These are phyloP conservation scores for Pseudognaphalium luteoalbum DNA, from an alignment of 129 eudicot genomes.

Conservation along the genomic window DNA sequence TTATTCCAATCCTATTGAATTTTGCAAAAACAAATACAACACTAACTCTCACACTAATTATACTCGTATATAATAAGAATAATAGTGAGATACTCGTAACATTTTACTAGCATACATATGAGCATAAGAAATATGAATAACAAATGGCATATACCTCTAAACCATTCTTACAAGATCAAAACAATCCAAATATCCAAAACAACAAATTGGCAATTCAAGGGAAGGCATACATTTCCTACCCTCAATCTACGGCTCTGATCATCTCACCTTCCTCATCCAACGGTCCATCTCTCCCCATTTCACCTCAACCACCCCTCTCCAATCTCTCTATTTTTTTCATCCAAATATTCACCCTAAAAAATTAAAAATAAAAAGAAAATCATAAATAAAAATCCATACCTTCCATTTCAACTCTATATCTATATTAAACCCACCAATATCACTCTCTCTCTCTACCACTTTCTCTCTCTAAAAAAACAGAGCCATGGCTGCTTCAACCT, in stretches of 20 bases:
- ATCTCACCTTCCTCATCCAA: conserved; percentile 22
- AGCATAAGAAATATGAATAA: neutral
- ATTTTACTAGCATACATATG: neutral
- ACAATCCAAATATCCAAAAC: conserved; percentile 27
- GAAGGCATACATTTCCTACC: conserved; percentile 45
- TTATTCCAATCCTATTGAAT: too few relatives aligned
- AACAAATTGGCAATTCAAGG: conserved; percentile 19
- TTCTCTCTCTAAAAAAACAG: conserved; percentile 17
- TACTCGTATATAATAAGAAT: too few relatives aligned
- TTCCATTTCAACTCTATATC: conserved; percentile 1
- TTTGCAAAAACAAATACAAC: too few relatives aligned
- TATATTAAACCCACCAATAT: conserved; percentile 2
- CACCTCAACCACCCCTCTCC: conserved; percentile 49
- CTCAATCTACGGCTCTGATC: conserved; percentile 40
- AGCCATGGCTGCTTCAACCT: conserved; percentile 84
- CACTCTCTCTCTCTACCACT: conserved; percentile 16
- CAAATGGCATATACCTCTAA: conserved; percentile 34
- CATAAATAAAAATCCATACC: conserved; percentile 17
- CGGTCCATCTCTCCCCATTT: conserved; percentile 27
- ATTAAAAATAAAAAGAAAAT: neutral
- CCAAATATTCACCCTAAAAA: neutral
- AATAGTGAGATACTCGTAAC: neutral
- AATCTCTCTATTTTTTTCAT: conserved; percentile 28
- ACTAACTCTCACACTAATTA: too few relatives aligned
- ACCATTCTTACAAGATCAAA: conserved; percentile 22